A percentile compares a stretch with the other conserved stretches of the same genome.
These are phyloP conservation scores for Hyaloscypha finlandica DNA, from an alignment of 495 filamentous ascomycete species.

Conservation along the genomic window DNA sequence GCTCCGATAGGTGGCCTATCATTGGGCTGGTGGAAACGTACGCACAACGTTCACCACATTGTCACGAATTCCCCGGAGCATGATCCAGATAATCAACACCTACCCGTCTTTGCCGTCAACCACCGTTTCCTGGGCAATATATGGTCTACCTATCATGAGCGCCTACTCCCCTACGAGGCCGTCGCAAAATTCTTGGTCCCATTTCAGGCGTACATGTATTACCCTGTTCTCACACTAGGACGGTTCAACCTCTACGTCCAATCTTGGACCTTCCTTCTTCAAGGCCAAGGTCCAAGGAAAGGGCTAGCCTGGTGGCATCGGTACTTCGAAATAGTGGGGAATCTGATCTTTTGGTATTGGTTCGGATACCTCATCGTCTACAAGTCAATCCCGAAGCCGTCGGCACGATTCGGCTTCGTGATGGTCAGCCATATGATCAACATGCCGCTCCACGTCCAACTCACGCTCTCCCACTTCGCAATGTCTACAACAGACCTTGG, in stretches of 20 bases:
- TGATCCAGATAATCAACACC: constrained; percentile 93
- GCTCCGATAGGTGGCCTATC: constrained; percentile 86
- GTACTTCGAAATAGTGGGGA: constrained; percentile 79
- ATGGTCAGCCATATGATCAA: constrained; percentile 84
- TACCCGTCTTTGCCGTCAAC: constrained; percentile 91
- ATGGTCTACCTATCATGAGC: constrained; percentile 84
- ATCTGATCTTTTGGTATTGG: constrained; percentile 89
- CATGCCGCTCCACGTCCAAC: constrained; percentile 86
- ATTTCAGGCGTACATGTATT: constrained; percentile 82
- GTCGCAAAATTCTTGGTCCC: constrained; percentile 68
- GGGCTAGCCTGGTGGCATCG: constrained; percentile 76
- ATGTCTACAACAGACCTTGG: constrained; percentile 93
- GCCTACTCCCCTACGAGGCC: constrained; percentile 78
- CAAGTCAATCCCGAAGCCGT: constrained; percentile 62
- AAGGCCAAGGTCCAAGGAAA: constrained; percentile 73
- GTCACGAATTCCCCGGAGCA: constrained; percentile 95
- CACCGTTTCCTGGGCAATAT: constrained; percentile 78
- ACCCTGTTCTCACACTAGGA: constrained; percentile 75
- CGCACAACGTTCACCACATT: constrained; percentile 96
- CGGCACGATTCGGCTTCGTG: constrained; percentile 70
- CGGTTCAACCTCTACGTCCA: constrained; percentile 87
- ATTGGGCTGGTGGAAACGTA: constrained; percentile 96
- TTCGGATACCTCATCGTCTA: constrained; percentile 86
- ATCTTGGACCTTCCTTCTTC: constrained; percentile 77
- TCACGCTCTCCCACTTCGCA: constrained; percentile 93